A percentile compares a stretch with the other conserved stretches of the same genome.
Evolutionary conservation across 768 basidiomycete species (phyloP).

Genomic region (Phanerochaete carnosa): DNA sequence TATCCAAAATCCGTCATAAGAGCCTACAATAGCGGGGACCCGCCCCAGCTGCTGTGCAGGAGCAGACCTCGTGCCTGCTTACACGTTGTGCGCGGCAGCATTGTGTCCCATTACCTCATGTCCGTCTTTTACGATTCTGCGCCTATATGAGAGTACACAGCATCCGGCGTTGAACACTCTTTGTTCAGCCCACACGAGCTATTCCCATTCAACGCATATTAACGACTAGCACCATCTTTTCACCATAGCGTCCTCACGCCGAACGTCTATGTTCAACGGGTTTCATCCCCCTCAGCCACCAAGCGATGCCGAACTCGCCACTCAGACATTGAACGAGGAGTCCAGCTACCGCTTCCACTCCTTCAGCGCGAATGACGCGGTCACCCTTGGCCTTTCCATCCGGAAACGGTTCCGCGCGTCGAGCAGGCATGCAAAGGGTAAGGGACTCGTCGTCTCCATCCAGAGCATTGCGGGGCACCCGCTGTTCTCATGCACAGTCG

Average conservation of each 20-base stretch:
- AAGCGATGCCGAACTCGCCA: slow-evolving; percentile 70
- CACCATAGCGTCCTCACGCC: slow-evolving; percentile 3
- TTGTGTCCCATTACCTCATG: not conserved
- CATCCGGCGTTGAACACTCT: not conserved
- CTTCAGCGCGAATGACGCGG: slow-evolving; percentile 75
- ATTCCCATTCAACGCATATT: no score
- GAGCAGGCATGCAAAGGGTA: slow-evolving; percentile 68
- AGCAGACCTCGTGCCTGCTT: not conserved
- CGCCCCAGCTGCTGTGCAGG: no score
- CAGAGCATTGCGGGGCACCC: slow-evolving; percentile 78
- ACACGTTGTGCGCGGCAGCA: not conserved
- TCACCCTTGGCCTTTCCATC: slow-evolving; percentile 75
- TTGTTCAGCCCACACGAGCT: not conserved
- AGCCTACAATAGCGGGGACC: no score
- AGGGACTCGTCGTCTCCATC: slow-evolving; percentile 78
- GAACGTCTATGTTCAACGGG: slow-evolving; percentile 53
- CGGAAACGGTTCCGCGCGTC: slow-evolving; percentile 81
- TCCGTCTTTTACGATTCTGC: not conserved
- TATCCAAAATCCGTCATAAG: not conserved
- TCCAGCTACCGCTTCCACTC: slow-evolving; percentile 64
- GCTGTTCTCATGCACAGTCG: slow-evolving; percentile 80
- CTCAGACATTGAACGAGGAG: slow-evolving; percentile 70
- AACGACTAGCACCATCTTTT: not conserved
- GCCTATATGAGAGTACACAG: not conserved
- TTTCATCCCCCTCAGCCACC: slow-evolving; percentile 57